Conservation (phyloP, 768 basidiomycete genomes). For the Tricholoma hemisulphureum region DNA sequence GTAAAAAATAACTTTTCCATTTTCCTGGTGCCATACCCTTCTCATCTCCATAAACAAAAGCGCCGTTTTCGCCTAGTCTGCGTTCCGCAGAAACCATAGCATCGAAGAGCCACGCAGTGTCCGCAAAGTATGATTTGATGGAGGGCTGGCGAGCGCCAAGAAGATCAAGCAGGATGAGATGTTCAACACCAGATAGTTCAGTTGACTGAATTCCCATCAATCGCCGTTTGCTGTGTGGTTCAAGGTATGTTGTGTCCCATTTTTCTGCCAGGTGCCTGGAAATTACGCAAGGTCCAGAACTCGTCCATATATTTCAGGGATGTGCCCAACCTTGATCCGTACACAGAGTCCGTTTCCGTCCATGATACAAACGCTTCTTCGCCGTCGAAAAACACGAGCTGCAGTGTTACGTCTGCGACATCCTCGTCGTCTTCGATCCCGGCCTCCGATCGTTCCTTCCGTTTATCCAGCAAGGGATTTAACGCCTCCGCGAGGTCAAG, state of each 20-base stretch:
- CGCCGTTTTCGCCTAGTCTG: constrained; percentile 62
- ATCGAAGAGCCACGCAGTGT: constrained; percentile 94
- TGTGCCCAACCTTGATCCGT: constrained; percentile 81
- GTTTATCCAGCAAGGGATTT: constrained; percentile 65
- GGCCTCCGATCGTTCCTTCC: constrained; percentile 52
- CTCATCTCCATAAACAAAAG: constrained; percentile 51
- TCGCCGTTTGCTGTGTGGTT: constrained; percentile 58
- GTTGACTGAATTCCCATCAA: constrained; percentile 54
- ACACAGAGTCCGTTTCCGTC: constrained; percentile 88
- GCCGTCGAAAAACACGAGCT: constrained; percentile 94
- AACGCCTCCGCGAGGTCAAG: constrained; percentile 87
- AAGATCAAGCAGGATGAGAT: constrained; percentile 90
- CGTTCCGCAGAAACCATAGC: constrained; percentile 69
- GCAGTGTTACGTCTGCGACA: constrained; percentile 78
- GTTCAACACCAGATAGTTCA: constrained; percentile 78
- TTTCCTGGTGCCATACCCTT: constrained; percentile 44
- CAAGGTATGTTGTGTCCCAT: constrained; percentile 72
- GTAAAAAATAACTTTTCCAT: constrained; percentile 67
- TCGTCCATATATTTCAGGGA: neutral
- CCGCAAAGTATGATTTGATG: constrained; percentile 78
- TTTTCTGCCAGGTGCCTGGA: constrained; percentile 82
- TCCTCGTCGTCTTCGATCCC: constrained; percentile 72
- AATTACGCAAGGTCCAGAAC: neutral
- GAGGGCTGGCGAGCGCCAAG: constrained; percentile 74
- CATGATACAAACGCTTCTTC: constrained; percentile 94